phyloP scores from a whole-genome alignment of 2,329 filamentous ascomycete species.

The Xylariales sp. region DNA sequence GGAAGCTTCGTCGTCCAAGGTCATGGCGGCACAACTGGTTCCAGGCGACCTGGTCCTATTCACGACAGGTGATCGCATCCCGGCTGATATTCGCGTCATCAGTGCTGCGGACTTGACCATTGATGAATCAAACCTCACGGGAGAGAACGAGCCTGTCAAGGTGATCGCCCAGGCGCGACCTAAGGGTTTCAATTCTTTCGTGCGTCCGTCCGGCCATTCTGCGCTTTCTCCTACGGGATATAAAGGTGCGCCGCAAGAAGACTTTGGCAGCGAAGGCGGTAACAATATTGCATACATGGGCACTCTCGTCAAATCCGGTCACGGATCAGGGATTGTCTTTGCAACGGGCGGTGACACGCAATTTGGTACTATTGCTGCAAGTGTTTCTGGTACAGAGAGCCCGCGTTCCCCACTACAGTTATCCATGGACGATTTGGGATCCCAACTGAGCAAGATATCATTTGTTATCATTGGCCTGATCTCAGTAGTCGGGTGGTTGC shows the following conservation, averaged over 20 bases:
- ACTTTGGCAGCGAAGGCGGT: slow-evolving; percentile 66
- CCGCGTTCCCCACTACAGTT: slow-evolving; percentile 89
- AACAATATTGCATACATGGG: slow-evolving; percentile 98
- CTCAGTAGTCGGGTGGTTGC: slow-evolving; percentile 81
- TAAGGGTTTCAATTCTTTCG: slow-evolving; percentile 26
- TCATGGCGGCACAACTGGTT: slow-evolving; percentile 82
- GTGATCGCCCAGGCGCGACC: slow-evolving; percentile 62
- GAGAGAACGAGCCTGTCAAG: slow-evolving; percentile 88
- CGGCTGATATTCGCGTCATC: slow-evolving; percentile 91
- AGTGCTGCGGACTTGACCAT: slow-evolving; percentile 86
- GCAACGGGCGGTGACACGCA: slow-evolving; percentile 91
- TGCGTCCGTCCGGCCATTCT: slow-evolving; percentile 32
- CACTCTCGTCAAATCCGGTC: slow-evolving; percentile 87
- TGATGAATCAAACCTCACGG: slow-evolving; percentile 93
- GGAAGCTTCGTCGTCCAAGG: slow-evolving; percentile 73
- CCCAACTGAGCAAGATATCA: slow-evolving; percentile 93
- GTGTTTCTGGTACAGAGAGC: slow-evolving; percentile 90
- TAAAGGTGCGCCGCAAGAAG: slow-evolving; percentile 55
- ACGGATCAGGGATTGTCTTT: slow-evolving; percentile 96
- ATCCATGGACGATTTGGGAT: slow-evolving; percentile 95
- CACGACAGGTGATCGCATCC: slow-evolving; percentile 92
- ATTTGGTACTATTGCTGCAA: slow-evolving; percentile 93
- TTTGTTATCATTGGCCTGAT: slow-evolving; percentile 93
- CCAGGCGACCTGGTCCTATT: slow-evolving; percentile 92
- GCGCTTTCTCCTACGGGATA: slow-evolving; percentile 49